These are phyloP conservation scores for Rhodotorula sp. DNA, from an alignment of 1,284 basidiomycete species.

Conservation along the genomic window DNA sequence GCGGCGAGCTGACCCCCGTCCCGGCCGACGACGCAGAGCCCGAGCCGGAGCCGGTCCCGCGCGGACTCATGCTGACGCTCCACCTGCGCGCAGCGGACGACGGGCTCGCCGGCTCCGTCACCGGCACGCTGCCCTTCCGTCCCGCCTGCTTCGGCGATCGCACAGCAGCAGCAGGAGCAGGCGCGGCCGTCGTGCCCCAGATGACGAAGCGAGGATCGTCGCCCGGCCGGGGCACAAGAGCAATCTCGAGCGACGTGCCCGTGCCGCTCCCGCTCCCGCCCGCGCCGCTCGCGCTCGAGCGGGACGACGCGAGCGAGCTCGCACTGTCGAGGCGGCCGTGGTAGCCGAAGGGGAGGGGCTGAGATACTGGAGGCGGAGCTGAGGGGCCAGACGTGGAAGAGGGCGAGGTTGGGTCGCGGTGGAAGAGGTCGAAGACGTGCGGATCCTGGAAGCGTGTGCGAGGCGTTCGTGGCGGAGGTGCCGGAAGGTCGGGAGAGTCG, in stretches of 20 bases:
- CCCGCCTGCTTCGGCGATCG: background rate
- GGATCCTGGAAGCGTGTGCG: conserved; percentile 25
- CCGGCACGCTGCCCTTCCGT: too few relatives aligned
- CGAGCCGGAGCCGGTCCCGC: background rate
- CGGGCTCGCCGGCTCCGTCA: too few relatives aligned
- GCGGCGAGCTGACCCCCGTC: conserved; percentile 12
- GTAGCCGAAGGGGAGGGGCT: conserved; percentile 10
- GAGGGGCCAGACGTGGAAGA: background rate
- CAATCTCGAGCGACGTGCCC: conserved; percentile 30
- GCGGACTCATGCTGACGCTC: conserved; percentile 14
- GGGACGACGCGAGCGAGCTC: conserved; percentile 27
- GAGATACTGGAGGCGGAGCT: background rate
- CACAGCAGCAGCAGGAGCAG: background rate
- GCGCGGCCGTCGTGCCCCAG: conserved; percentile 59
- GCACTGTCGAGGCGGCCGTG: conserved; percentile 33
- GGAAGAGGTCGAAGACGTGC: conserved; percentile 30
- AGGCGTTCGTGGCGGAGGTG: background rate
- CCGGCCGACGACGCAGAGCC: background rate
- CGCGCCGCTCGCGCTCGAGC: conserved; percentile 3
- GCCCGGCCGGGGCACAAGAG: conserved; percentile 58
- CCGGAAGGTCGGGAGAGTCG: background rate
- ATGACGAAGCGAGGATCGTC: conserved; percentile 84
- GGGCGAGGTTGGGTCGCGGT: background rate
- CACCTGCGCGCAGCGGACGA: background rate
- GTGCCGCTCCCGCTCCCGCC: background rate